Conservation (phyloP, 768 basidiomycete species). For the Rhizopogon vulgaris region DNA sequence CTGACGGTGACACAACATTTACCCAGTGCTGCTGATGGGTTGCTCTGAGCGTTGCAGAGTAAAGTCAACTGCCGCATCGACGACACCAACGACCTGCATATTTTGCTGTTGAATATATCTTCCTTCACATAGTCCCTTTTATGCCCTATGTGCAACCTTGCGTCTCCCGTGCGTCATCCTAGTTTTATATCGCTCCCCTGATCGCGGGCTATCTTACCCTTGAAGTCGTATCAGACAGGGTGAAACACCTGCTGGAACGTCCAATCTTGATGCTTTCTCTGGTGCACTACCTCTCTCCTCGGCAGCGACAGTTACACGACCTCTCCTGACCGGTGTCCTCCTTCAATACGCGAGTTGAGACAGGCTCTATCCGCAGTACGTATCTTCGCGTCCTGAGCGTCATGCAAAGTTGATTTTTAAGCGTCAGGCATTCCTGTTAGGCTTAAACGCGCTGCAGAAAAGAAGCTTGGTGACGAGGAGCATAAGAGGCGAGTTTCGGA, state of each 20-base stretch:
- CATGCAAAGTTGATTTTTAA: slow-evolving; percentile 20
- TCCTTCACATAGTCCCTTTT: no score
- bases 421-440: slow-evolving; percentile 61
- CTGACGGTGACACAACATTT: no score
- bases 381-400: not conserved
- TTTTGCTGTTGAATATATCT: slow-evolving; percentile 42
- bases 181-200: no score
- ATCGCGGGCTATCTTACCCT: no score
- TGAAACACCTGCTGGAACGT: no score
- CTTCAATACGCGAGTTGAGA: slow-evolving; percentile 34
- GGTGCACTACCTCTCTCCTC: not conserved
- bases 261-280: slow-evolving; percentile 17
- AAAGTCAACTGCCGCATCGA: slow-evolving; percentile 55
- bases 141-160: no score
- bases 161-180: no score
- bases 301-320: slow-evolving; percentile 35
- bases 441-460: slow-evolving; percentile 50
- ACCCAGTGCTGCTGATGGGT: no score
- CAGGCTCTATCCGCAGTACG: not conserved
- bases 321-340: slow-evolving; percentile 42
- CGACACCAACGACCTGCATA: slow-evolving; percentile 62
- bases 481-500: slow-evolving; percentile 46
- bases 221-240: no score
- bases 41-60: no score
- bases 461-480: slow-evolving; percentile 45